Percentiles rank a stretch among this genome's conserved stretches.
Evolutionary conservation across 1,284 basidiomycete species (phyloP).

Genomic region (Rhizopogon parksii): DNA sequence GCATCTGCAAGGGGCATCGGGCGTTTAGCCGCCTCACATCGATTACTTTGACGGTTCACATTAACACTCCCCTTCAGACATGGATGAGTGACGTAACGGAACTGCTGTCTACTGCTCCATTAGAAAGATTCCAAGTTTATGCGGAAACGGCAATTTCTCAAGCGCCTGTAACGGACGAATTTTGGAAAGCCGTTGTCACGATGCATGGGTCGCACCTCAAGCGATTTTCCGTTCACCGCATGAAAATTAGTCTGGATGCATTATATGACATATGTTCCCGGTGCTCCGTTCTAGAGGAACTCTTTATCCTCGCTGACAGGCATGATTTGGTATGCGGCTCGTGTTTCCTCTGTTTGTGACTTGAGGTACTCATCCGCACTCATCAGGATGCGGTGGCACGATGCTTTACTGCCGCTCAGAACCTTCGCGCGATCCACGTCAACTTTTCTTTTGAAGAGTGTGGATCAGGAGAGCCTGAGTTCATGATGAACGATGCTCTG

Average conservation of each 20-base stretch:
- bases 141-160: constrained; percentile 39
- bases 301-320: constrained; percentile 52
- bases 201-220: constrained; percentile 44
- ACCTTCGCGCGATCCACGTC: constrained; percentile 28
- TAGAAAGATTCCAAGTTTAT: constrained; percentile 59
- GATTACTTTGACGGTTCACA: constrained; percentile 52
- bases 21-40: constrained; percentile 41
- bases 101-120: constrained; percentile 41
- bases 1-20: constrained; percentile 28
- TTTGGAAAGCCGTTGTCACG: constrained; percentile 44
- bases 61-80: constrained; percentile 25
- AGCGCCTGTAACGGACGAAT: constrained; percentile 35
- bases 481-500: constrained; percentile 30
- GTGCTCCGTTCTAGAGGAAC: constrained; percentile 48
- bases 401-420: constrained; percentile 29
- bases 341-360: neutral
- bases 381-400: constrained; percentile 34
- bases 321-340: constrained; percentile 36
- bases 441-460: constrained; percentile 18
- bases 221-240: constrained; percentile 59
- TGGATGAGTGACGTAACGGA: constrained; percentile 41
- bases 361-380: constrained; percentile 3
- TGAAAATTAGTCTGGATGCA: constrained; percentile 43
- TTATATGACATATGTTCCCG: constrained; percentile 49
- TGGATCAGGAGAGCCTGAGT: constrained; percentile 16